A percentile compares a stretch with the other conserved stretches of the same genome.
phyloP scores from a whole-genome alignment of 805 yeast species.

The Pichia cabralensis region DNA sequence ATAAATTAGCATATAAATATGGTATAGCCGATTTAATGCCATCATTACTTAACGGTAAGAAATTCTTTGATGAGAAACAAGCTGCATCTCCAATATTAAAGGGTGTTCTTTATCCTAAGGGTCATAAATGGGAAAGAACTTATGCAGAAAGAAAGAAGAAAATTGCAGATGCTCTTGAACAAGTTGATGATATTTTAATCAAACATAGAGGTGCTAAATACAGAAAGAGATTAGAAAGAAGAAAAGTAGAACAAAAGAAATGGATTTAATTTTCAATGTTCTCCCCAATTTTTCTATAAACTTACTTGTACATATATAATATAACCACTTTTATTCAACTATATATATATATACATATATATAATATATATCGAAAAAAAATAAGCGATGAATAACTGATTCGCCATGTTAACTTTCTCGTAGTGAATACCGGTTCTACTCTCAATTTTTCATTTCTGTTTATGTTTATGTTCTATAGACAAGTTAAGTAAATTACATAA shows the following conservation, averaged over 20 bases:
- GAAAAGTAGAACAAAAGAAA: slow-evolving; percentile 25
- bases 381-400: too few species aligned
- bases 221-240: slow-evolving; percentile 34
- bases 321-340: background rate
- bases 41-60: slow-evolving; percentile 44
- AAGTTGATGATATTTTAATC: slow-evolving; percentile 56
- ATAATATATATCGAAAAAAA: too few species aligned
- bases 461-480: slow-evolving; percentile 7
- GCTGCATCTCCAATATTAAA: slow-evolving; percentile 57
- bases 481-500: background rate
- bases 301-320: background rate
- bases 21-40: slow-evolving; percentile 81
- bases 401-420: too few species aligned
- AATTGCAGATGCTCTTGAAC: slow-evolving; percentile 55
- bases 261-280: too few species aligned
- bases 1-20: slow-evolving; percentile 68
- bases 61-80: slow-evolving; percentile 73
- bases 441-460: too few species aligned
- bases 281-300: background rate
- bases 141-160: slow-evolving; percentile 47
- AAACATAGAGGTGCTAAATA: slow-evolving; percentile 52
- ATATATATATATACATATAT: background rate
- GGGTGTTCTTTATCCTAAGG: slow-evolving; percentile 73
- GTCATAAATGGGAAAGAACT: slow-evolving; percentile 69
- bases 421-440: too few species aligned